These are phyloP conservation scores for Biscogniauxia sp. DNA, from an alignment of 2,329 filamentous ascomycete species.

Conservation along the genomic window DNA sequence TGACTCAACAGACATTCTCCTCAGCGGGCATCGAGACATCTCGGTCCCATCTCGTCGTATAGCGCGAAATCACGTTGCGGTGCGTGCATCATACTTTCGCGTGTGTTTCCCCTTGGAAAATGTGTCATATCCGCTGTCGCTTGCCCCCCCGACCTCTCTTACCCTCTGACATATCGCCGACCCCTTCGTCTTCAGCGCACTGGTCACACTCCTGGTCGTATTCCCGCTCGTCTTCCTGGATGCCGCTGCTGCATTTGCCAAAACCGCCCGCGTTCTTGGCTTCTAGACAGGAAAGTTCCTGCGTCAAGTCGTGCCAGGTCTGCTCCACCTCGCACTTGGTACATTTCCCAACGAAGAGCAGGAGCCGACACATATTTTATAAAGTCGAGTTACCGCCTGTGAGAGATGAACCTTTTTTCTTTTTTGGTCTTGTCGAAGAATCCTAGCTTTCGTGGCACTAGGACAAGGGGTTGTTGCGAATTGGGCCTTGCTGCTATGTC, in stretches of 20 bases:
- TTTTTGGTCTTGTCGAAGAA: too few species aligned
- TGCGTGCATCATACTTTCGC: background rate
- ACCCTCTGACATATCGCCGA: slow-evolving; percentile 37
- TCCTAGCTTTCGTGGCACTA: slow-evolving; percentile 1
- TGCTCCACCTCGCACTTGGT: slow-evolving; percentile 40
- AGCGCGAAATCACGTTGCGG: background rate
- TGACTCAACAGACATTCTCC: background rate
- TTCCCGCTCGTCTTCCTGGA: slow-evolving; percentile 41
- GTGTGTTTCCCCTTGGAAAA: background rate
- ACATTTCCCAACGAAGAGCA: slow-evolving; percentile 44
- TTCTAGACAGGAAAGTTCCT: slow-evolving; percentile 47
- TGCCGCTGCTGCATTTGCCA: slow-evolving; percentile 41
- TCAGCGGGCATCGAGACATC: background rate
- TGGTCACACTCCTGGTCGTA: slow-evolving; percentile 49
- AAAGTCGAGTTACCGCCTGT: background rate
- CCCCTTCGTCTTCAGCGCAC: slow-evolving; percentile 41
- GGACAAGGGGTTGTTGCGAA: background rate
- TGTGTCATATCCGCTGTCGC: background rate
- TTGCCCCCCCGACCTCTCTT: background rate
- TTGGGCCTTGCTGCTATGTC: background rate
- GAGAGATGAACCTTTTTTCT: background rate
- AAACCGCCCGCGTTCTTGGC: slow-evolving; percentile 48
- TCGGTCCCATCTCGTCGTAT: background rate
- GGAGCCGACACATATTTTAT: slow-evolving; percentile 44
- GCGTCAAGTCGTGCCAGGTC: slow-evolving; percentile 44